Percentiles rank a stretch among this genome's conserved stretches.
These are phyloP conservation scores for Incumbomyces delicatus DNA, from an alignment of 2,329 filamentous ascomycete genomes.

Conservation along the genomic window DNA sequence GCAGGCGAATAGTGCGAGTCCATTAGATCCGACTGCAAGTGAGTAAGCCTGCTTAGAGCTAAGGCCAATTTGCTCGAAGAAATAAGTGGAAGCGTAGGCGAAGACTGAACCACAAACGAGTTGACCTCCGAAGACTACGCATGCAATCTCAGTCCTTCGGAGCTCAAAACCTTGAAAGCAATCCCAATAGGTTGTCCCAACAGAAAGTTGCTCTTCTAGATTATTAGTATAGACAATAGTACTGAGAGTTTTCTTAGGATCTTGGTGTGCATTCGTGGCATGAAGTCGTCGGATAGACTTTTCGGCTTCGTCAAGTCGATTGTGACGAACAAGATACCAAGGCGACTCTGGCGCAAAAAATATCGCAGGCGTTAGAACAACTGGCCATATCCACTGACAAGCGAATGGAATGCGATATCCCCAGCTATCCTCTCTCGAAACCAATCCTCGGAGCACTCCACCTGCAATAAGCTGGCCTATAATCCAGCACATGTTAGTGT, in stretches of 20 bases:
- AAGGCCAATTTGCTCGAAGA: too few relatives aligned
- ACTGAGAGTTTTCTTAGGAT: slow-evolving; percentile 23
- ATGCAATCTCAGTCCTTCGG: too few relatives aligned
- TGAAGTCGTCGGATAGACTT: slow-evolving; percentile 7
- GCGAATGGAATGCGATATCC: slow-evolving; percentile 25
- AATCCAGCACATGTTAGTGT: slow-evolving; percentile 53
- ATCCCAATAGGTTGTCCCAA: slow-evolving; percentile 40
- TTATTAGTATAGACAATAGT: slow-evolving; percentile 16
- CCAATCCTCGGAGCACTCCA: neutral
- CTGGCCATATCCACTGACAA: slow-evolving; percentile 7
- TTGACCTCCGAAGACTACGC: too few relatives aligned
- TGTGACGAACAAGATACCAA: slow-evolving; percentile 40
- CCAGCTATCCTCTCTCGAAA: neutral
- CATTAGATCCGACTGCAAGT: slow-evolving; percentile 23
- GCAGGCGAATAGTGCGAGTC: too few relatives aligned
- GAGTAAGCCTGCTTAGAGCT: too few relatives aligned
- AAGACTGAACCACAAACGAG: slow-evolving; percentile 10
- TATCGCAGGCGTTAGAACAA: slow-evolving; percentile 11
- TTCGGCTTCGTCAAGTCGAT: slow-evolving; percentile 37
- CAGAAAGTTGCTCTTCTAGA: too few relatives aligned
- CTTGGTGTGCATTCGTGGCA: slow-evolving; percentile 7
- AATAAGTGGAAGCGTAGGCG: slow-evolving; percentile 20
- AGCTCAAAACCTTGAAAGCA: slow-evolving; percentile 68
- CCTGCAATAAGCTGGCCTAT: slow-evolving; percentile 47
- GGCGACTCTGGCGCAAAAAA: slow-evolving; percentile 35